Evolutionary conservation across 2,329 filamentous ascomycete species (phyloP).

Genomic region (Neopestalotiopsis sp.): DNA sequence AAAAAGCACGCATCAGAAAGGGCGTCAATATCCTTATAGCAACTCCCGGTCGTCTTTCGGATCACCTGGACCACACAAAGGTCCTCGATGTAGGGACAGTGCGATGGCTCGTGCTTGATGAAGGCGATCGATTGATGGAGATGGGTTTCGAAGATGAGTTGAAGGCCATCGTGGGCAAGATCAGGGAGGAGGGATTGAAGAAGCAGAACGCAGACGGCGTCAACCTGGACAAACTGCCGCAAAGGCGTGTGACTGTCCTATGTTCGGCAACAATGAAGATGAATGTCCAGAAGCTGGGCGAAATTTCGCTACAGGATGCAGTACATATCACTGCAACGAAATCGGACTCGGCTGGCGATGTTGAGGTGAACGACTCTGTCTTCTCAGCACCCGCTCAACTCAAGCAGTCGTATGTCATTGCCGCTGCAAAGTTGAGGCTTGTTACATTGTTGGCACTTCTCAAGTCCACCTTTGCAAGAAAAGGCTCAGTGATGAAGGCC

Average conservation of each 20-base stretch:
- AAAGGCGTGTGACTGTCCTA: constrained; percentile 82
- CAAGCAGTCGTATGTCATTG: constrained; percentile 88
- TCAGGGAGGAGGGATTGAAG: constrained; percentile 69
- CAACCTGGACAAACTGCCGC: constrained; percentile 69
- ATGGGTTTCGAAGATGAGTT: constrained; percentile 96
- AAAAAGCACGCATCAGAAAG: constrained; percentile 92
- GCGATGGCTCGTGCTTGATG: constrained; percentile 91
- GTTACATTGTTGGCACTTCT: constrained; percentile 86
- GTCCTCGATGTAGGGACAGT: constrained; percentile 87
- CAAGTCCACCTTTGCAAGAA: constrained; percentile 85
- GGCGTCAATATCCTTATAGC: constrained; percentile 95
- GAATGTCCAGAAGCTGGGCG: constrained; percentile 91
- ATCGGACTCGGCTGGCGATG: constrained; percentile 52
- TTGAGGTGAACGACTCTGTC: constrained; percentile 55
- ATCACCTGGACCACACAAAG: constrained; percentile 93
- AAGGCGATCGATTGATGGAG: constrained; percentile 98
- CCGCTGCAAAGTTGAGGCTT: constrained; percentile 87
- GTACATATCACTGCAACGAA: constrained; percentile 79
- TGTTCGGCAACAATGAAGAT: constrained; percentile 99
- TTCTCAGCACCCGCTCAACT: constrained; percentile 91
- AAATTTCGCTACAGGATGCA: constrained; percentile 94
- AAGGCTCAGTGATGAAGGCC: constrained; percentile 92
- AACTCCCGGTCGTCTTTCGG: constrained; percentile 87
- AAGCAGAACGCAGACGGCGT: constrained; percentile 65
- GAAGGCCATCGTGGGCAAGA: constrained; percentile 80